phyloP scores from a whole-genome alignment of 1,139 yeast genomes.

The Sugiyamaella sp. region DNA sequence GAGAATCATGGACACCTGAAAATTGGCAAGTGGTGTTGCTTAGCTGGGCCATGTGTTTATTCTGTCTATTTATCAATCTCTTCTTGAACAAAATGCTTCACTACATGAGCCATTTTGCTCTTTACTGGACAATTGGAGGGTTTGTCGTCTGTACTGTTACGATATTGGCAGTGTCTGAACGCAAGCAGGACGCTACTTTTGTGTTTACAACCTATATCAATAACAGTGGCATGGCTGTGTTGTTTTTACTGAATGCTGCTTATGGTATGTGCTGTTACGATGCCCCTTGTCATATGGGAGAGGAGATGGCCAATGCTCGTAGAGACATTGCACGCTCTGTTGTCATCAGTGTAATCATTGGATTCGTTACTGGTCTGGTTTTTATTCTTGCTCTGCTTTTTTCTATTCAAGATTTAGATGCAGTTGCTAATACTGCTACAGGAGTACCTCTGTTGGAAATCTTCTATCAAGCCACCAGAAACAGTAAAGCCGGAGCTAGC shows the following conservation, averaged over 20 bases:
- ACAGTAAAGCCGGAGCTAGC: constrained; percentile 56
- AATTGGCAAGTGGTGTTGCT: constrained; percentile 57
- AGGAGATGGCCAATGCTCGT: constrained; percentile 56
- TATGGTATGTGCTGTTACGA: constrained; percentile 67
- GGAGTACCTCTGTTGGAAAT: constrained; percentile 64
- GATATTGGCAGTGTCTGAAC: constrained; percentile 30
- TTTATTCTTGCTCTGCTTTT: constrained; percentile 62
- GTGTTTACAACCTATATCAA: constrained; percentile 56
- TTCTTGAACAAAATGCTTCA: constrained; percentile 20
- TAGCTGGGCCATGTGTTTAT: constrained; percentile 50
- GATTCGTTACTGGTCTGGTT: constrained; percentile 56
- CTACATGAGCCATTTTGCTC: constrained; percentile 41
- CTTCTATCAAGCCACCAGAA: constrained; percentile 57
- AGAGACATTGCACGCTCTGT: constrained; percentile 59
- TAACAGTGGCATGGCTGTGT: constrained; percentile 56
- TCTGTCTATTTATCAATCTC: constrained; percentile 18
- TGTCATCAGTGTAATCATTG: constrained; percentile 59
- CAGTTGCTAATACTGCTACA: constrained; percentile 49
- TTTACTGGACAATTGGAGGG: constrained; percentile 35
- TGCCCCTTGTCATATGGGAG: constrained; percentile 64
- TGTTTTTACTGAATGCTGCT: constrained; percentile 58
- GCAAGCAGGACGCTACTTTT: constrained; percentile 49
- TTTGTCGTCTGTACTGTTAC: constrained; percentile 33
- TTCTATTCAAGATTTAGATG: constrained; percentile 54
- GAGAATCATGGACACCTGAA: constrained; percentile 34